Percentiles rank a stretch among this genome's conserved stretches.
Conservation (phyloP, 139 green algal species). For the Ulvella scutata region DNA sequence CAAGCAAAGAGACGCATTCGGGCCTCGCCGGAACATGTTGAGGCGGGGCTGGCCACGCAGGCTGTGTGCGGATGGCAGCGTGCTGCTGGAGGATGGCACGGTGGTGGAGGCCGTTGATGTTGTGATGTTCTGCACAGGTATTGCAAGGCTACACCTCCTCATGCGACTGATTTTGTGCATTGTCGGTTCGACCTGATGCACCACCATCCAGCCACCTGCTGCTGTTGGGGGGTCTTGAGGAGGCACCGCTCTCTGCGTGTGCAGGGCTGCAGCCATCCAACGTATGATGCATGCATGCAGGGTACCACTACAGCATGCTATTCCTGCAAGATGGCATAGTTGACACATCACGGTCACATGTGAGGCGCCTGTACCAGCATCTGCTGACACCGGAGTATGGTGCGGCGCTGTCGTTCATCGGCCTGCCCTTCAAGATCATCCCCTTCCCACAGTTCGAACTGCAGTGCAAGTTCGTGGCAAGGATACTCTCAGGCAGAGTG, state of each 20-base stretch:
- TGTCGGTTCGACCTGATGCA: too few relatives aligned
- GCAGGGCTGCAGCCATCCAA: too few relatives aligned
- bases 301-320: conserved; percentile 50
- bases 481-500: conserved; percentile 23
- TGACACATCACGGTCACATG: neutral
- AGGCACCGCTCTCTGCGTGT: too few relatives aligned
- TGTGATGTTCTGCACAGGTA: conserved; percentile 53
- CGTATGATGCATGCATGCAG: too few relatives aligned
- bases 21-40: neutral
- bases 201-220: too few relatives aligned
- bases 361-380: conserved; percentile 38
- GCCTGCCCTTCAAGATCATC: conserved; percentile 54
- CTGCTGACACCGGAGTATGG: conserved; percentile 35
- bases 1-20: neutral
- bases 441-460: conserved; percentile 47
- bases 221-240: too few relatives aligned
- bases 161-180: too few relatives aligned
- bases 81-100: conserved; percentile 23
- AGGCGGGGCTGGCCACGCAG: neutral
- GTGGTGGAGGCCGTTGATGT: conserved; percentile 21
- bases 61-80: conserved; percentile 8
- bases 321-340: conserved; percentile 35
- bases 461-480: conserved; percentile 24
- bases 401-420: conserved; percentile 51
- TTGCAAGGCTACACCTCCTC: too few relatives aligned